Evolutionary conservation across 164 flowering plant genomes (phyloP), one percentile per base, ranked within the genome.

Genomic region (Vitis rupestris): DNA sequence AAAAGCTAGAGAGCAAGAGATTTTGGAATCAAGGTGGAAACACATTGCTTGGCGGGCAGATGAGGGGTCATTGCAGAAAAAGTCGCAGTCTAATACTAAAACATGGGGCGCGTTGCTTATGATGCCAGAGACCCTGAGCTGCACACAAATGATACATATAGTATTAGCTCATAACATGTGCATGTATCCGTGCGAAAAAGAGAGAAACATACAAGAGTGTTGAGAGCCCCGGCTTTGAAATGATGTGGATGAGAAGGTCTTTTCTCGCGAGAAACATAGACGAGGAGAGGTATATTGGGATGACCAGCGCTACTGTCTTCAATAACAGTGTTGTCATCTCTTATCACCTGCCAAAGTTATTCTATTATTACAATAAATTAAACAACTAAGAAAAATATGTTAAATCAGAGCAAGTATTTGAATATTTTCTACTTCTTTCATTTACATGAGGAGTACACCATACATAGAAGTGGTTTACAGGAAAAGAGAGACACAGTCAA

Each of bases 141-240:
- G 84, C 76, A 37, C 44, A 37, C 44, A 37, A 75, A n/a, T 2
- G 50, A 50, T 59, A 16, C 23, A 63, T 66, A 12, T 16, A 51
- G 27, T 23, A 23, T 23, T 23, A 23, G 27, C 27, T 23, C 27
- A 23, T 23, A 23, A 47, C 61, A 58, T 15, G 19, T 9, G 1
- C 17, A 23, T 49, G 12, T 47, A 16, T 17, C 8, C 8, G 29
- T 57, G 27, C 2, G 23, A 9, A 52, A 27, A n/a, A 23, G 54
- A 68, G 16, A 62, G 60, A 55, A 29, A 47, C 16, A 4, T 82
- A 87, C 89, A 53, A 87, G 85, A 55, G 64, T 81, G 14, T 87
- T 87, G 5, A 85, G 77, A 4, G 91, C 87, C 63, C 91, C 91
- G 10, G 87, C 88, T 72, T 87, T 87, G 78, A 85, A 85, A 71